A percentile compares a stretch with the other conserved stretches of the same genome.
These are phyloP conservation scores for Zasmidium angulare DNA, from an alignment of 2,329 filamentous ascomycete genomes.

Conservation along the genomic window DNA sequence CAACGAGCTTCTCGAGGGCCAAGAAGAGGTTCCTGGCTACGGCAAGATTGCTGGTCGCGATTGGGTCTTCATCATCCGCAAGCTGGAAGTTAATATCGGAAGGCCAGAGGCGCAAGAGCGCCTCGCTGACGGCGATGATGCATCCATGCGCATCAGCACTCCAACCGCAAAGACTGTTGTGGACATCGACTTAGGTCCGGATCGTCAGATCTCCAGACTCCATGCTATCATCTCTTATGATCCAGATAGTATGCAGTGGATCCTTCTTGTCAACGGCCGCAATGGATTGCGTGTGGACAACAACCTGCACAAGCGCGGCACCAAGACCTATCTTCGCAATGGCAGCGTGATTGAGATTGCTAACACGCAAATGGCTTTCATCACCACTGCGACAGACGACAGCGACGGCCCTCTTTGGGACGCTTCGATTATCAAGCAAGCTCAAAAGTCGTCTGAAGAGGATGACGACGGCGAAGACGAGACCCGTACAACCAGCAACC, in stretches of 20 bases:
- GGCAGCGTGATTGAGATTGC: conserved; percentile 90
- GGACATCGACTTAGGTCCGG: conserved; percentile 75
- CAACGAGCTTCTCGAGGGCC: conserved; percentile 49
- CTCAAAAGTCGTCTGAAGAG: conserved; percentile 43
- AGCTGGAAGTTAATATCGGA: conserved; percentile 73
- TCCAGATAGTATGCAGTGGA: conserved; percentile 62
- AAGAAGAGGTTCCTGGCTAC: conserved; percentile 60
- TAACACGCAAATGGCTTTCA: conserved; percentile 97
- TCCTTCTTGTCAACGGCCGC: conserved; percentile 81
- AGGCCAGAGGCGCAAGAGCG: conserved; percentile 51
- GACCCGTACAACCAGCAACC: conserved; percentile 15
- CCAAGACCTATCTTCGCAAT: conserved; percentile 68
- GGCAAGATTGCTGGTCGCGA: conserved; percentile 79
- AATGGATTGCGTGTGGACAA: conserved; percentile 89
- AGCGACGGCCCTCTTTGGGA: conserved; percentile 65
- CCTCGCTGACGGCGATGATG: conserved; percentile 25
- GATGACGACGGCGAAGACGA: conserved; percentile 41
- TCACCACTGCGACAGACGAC: conserved; percentile 76
- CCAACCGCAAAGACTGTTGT: conserved; percentile 51
- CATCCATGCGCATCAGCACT: conserved; percentile 22
- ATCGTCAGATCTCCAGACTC: conserved; percentile 50
- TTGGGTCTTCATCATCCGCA: conserved; percentile 82
- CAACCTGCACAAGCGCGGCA: conserved; percentile 64
- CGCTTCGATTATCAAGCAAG: conserved; percentile 38
- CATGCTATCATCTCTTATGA: conserved; percentile 53